phyloP scores from a whole-genome alignment of 2,329 filamentous ascomycete species.

The Beauveria pseudobassiana region DNA sequence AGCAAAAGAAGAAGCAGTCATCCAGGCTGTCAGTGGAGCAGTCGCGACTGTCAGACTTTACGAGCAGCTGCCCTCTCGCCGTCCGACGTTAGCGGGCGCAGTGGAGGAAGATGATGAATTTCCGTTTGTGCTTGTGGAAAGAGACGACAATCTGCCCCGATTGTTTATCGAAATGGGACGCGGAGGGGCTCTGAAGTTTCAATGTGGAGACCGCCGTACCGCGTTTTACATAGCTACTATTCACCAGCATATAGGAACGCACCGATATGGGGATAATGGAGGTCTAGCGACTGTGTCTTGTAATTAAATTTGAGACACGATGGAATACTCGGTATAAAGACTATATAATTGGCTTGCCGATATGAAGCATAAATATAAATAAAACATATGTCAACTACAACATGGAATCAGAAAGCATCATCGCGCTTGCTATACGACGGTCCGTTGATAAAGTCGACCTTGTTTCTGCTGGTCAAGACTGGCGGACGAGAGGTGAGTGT shows the following conservation, averaged over 20 bases:
- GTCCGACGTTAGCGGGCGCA: neutral
- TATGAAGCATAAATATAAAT: neutral
- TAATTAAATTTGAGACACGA: neutral
- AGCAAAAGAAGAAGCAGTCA: neutral
- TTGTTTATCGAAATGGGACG: conserved; percentile 6
- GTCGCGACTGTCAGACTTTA: neutral
- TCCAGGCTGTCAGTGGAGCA: neutral
- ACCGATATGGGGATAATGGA: conserved; percentile 45
- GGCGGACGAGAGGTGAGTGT: conserved; percentile 32
- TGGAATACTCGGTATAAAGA: neutral
- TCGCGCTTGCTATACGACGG: conserved; percentile 37
- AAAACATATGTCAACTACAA: neutral
- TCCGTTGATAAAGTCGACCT: conserved; percentile 37
- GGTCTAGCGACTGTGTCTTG: neutral
- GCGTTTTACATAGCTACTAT: conserved; percentile 51
- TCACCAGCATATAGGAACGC: conserved; percentile 47
- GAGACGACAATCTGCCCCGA: neutral
- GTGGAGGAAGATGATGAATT: neutral
- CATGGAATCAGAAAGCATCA: conserved; percentile 38
- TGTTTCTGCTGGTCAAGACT: conserved; percentile 27
- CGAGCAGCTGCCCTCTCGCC: neutral
- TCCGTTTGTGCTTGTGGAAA: neutral
- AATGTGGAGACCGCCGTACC: conserved; percentile 33
- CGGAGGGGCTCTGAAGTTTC: conserved; percentile 12
- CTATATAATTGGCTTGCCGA: neutral